These are phyloP conservation scores for Suillus weaverae DNA, from an alignment of 768 basidiomycete species.

Conservation along the genomic window DNA sequence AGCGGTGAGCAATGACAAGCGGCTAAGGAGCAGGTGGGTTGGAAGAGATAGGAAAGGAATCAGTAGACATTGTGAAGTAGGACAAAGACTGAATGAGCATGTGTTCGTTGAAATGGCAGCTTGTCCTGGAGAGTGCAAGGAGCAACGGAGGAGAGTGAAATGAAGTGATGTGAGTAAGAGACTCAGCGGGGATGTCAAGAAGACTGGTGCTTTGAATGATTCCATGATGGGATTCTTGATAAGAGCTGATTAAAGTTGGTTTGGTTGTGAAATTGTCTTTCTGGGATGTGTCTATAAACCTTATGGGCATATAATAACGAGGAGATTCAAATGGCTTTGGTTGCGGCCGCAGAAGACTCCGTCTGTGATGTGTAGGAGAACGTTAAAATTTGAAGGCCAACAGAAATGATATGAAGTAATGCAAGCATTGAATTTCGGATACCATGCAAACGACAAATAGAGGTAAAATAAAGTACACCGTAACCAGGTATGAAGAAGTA, in stretches of 20 bases:
- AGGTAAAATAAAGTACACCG: too few relatives aligned
- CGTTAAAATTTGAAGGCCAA: too few relatives aligned
- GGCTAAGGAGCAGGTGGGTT: too few relatives aligned
- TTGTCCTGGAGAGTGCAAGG: constrained; percentile 54
- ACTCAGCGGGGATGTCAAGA: constrained; percentile 62
- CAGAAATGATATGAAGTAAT: too few relatives aligned
- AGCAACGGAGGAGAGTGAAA: constrained; percentile 68
- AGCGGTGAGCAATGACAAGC: too few relatives aligned
- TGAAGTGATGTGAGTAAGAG: constrained; percentile 74
- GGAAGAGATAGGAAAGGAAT: too few relatives aligned
- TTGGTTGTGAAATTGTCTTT: constrained; percentile 39
- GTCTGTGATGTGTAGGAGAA: constrained; percentile 20
- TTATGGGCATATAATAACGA: constrained; percentile 68
- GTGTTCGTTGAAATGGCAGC: constrained; percentile 56
- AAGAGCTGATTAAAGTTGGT: constrained; percentile 21
- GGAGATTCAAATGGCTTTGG: constrained; percentile 9
- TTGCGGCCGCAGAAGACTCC: constrained; percentile 23
- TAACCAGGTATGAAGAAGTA: too few relatives aligned
- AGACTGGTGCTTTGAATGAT: constrained; percentile 33
- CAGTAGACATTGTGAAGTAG: too few relatives aligned
- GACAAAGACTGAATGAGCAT: too few relatives aligned
- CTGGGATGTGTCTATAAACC: constrained; percentile 41
- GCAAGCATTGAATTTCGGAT: too few relatives aligned
- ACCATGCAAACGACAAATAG: too few relatives aligned
- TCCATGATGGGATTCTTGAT: constrained; percentile 50